Base-by-base conservation (phyloP, 1,284 basidiomycete genomes). In the Mycosarcoma maydis region DNA sequence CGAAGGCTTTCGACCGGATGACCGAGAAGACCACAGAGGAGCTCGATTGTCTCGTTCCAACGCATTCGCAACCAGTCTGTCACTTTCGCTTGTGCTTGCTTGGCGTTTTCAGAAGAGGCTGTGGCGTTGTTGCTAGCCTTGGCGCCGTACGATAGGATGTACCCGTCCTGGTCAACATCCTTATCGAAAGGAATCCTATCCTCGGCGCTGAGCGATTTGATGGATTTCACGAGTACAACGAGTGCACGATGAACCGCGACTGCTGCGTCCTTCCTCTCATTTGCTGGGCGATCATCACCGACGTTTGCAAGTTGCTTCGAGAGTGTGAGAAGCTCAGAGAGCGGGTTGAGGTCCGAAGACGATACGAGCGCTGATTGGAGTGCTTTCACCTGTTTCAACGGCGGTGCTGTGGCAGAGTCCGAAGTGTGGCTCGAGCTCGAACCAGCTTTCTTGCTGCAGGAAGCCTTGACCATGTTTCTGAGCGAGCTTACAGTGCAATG, bases 281-380 rank as follows among this genome's bases (percentile, higher is more conserved):
- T 68, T 30, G 32, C 17, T 10, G 54, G 32, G 22, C 30, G 22
- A 22, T 57, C 51, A 8, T 50, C 20, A n/a, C 23, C 30, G 20
- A 48, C 22, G 14, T 50, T 54, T 5, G 60, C 51, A 29, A 56
- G 61, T 38, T 45, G 50, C 37, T 46, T 62, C 17, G 64, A 48
- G 36, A 78, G 49, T 11, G 58, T 27, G 24, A 75, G 60, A 24
- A 78, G 67, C 38, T 78, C 71, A 11, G 66, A 55, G 29, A 78
- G 54, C 4, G 76, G 76, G 41, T 78, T 78, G 44, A 78, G 69
- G 44, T 78, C 75, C 10, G 75, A 61, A 1, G 71, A 75, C 2
- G 62, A 59, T 6, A 73, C 52, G 24, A 78, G 69, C 16, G 59
- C 51, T 16, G 41, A 34, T 30, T 77, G 73, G 6, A 77, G 43